Evolutionary conservation across 805 yeast genomes (phyloP), one percentile per base, ranked within the genome.

Genomic region (Saccharomycopsis sp.): DNA sequence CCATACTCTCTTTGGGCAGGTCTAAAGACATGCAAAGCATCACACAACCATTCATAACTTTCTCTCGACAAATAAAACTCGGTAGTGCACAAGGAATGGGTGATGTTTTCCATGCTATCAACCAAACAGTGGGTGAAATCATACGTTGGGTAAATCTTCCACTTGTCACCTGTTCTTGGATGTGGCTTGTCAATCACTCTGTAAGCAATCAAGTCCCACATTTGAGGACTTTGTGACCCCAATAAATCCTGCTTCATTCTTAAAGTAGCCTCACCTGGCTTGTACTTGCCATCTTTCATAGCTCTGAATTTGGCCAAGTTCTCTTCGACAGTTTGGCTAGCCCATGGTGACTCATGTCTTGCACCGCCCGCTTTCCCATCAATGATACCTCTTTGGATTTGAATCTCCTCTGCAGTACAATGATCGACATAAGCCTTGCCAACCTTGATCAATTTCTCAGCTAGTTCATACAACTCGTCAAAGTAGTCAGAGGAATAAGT

Each of bases 1-100:
- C 99, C 99, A 55, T 88, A 92, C 63, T 92, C 99, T 61, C 98
- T 80, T 72, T 92, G 99, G 9, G 96, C 95, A 23, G 99, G 98
- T 68, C 95, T 80, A 65, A 86, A 92, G 35, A 92, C 95, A 55
- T 84, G 88, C 46, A 92, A 75, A 29, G 80, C 88, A 54, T 92
- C 97, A 68, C 97, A 89, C 52, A 92, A 72, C 99, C 99, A 92
- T 64, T 92, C 99, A 61, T 92, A 92, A 55, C 94, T 80, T 65
- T 89, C 95, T 58, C 99, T 75, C 20, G 95, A 81, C 43, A 89
- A 65, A 50, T 81, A 76, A 62, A 92, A 92, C 64, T 92, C 99
- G 34, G 95, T 83, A 32, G 98, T 92, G 67, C 99, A 92, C 54
- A 92, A 68, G 21, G 96, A 87, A 57, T 92, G 99, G 21, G 94